Evolutionary conservation across 495 filamentous ascomycete species (phyloP), one percentile per base, ranked within the genome.

Genomic region (Xylaria grammica): DNA sequence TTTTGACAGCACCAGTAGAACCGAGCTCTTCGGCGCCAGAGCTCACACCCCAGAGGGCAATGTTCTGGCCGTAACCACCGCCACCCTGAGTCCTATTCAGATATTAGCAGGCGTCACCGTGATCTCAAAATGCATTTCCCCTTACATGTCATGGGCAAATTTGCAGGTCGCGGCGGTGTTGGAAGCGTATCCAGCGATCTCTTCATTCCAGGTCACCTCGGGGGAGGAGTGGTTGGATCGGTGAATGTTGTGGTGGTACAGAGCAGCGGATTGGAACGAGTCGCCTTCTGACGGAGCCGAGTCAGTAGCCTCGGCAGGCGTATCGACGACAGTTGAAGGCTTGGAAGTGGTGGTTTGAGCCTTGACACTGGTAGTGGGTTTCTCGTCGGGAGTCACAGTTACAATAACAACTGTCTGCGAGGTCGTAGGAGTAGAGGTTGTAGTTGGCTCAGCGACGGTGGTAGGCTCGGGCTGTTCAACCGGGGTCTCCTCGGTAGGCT

Each of bases 51-150:
- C 72, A 81, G 62, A 78, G 74, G 62, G 81, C 91, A 51, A 97
- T 88, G 85, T 97, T 97, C 78, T 97, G 93, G 54, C 93, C 93
- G 69, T 95, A 94, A 45, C 82, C 82, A 56, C 86, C 85, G 45
- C 84, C 85, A 65, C 83, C 82, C 40, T 86, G 81, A 32, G 59
- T 56, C 62, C 80, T 84, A 63, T 38, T 48, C 5, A 42, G 19
- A 42, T 26, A 56, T 71, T 32, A 76, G 65, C n/a, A 42, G 71
- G 49, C 67, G 72, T 61, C 44, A n/a, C 40, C 10, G n/a, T n/a
- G 6, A 22, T 17, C 4, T 1, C 32, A 42, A 11, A 58, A 7
- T 1, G n/a, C 32, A 27, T 8, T 34, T 3, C 2, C 52, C 83
- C 91, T 80, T 86, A 94, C 90, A 85, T 85, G 72, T 93, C 85